Evolutionary conservation across 1,284 basidiomycete genomes (phyloP), one percentile per base, ranked within the genome.

Genomic region (Fomitopsis pinicola): DNA sequence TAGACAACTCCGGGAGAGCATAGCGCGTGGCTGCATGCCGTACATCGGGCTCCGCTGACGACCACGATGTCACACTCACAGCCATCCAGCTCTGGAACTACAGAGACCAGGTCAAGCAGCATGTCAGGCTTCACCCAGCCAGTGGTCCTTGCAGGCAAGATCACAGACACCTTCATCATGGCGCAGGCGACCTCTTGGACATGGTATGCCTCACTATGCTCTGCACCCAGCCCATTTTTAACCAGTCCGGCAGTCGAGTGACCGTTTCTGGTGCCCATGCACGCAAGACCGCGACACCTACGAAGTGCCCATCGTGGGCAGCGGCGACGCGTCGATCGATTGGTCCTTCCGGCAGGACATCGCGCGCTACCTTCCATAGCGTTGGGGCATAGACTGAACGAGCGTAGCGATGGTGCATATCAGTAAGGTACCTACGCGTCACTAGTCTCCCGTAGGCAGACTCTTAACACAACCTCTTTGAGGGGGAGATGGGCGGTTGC

Each of bases 191-290:
- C 55, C 48, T 63, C 45, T 61, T 50, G 28, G 59, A 63, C 42
- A 59, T 61, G 45, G 55, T 58, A 3, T 22, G 59, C 22, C 10
- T 19, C 48, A 48, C 26, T 9, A 15, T 33, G 26, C 53, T 28
- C 44, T 8, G 4, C 14, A 33, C 2, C 5, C 9, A 17, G 5
- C 26, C 52, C 30, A 15, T 53, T n/a, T n/a, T n/a, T n/a, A n/a
- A 12, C n/a, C 12, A 7, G 15, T 58, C 33, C 4, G 50, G 28
- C 33, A 62, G 57, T 9, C 36, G 26, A 52, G 53, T 2, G 62
- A 63, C 38, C 42, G 38, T 1, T 60, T 61, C 62, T 63, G 62
- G 59, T 63, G 62, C 44, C 56, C 62, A 2, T 63, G 59, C 59
- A 53, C 57, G 15, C 59, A 56, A n/a, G 59, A 63, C 53, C 38